A percentile compares a stretch with the other conserved stretches of the same genome.
Conservation (phyloP, 306 rosid genomes). For the Acacia acuminata region DNA sequence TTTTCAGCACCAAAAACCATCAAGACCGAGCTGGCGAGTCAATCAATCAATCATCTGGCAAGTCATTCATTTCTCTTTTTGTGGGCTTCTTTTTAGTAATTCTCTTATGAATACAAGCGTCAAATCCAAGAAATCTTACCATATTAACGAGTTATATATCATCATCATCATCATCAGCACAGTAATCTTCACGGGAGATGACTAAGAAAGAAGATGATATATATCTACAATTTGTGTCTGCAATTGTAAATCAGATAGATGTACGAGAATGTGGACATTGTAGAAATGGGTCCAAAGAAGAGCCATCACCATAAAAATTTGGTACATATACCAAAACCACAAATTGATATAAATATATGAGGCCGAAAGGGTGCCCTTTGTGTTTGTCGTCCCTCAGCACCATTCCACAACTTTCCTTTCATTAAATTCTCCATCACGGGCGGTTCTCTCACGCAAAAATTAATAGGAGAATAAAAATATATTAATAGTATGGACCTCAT, state of each 20-base stretch:
- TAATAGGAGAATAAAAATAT: background rate
- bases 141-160: background rate
- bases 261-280: conserved; percentile 23
- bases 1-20: conserved; percentile 1
- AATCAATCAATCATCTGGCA: background rate
- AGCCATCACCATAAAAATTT: conserved; percentile 27
- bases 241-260: background rate
- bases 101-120: background rate
- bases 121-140: background rate
- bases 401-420: conserved; percentile 33
- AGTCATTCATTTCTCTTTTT: background rate
- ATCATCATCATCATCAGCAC: too few relatives aligned
- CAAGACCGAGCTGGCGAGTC: background rate
- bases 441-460: background rate
- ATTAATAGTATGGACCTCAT: background rate
- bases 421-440: conserved; percentile 20
- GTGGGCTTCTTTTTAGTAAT: background rate
- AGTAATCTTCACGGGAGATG: background rate
- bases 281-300: conserved; percentile 37
- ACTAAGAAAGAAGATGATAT: conserved; percentile 4
- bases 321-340: conserved; percentile 22
- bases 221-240: background rate
- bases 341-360: conserved; percentile 17
- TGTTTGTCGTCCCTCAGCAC: conserved; percentile 18
- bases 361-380: conserved; percentile 27